Base-by-base conservation (phyloP, 164 flowering plant species). In the Chloranthus sessilifolius region DNA sequence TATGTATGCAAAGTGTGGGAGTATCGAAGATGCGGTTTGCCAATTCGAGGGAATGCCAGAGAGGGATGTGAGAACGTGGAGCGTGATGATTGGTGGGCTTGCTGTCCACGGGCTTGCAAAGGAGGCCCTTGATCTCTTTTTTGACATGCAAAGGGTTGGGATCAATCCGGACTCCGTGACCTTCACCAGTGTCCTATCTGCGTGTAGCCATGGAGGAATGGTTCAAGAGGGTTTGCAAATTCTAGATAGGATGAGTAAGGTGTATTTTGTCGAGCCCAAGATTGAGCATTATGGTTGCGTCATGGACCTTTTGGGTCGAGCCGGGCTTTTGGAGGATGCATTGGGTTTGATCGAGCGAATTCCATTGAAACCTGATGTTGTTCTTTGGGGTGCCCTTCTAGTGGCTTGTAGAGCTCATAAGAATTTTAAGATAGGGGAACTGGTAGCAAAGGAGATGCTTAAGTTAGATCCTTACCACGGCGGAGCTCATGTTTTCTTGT, bases 1-100 rank as follows among this genome's bases (percentile, higher is more conserved):
- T 26, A 59, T 65, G 69, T 65, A 65, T 50, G 61, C 64, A 19
- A 59, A 55, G 43, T 65, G 64, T 44, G 69, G 69, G 24, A 49
- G 51, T 21, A 50, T 65, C 44, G 64, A 60, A n/a, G 20, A 27
- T 30, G 69, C 69, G 1, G 20, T 50, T 19, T 16, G 3, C 28
- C 26, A 60, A 45, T 60, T 59, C 12, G 28, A 40, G 24, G 40
- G 14, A 15, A 60, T 55, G 38, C 30, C 36, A 3, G 56, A 54
- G 16, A 65, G 24, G 57, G 69, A 65, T 59, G 69, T 59, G 56
- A 55, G 60, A 34, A 35, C 47, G 7, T 59, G 64, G 64, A 64
- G 64, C 34, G 64, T 54, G 56, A 64, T 64, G 60, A 64, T 64
- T 24, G 40, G 64, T 16, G 69, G 69, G 23, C 63, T 64, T 22